phyloP scores from a whole-genome alignment of 164 flowering plant genomes.

The Vitis rotundifolia region DNA sequence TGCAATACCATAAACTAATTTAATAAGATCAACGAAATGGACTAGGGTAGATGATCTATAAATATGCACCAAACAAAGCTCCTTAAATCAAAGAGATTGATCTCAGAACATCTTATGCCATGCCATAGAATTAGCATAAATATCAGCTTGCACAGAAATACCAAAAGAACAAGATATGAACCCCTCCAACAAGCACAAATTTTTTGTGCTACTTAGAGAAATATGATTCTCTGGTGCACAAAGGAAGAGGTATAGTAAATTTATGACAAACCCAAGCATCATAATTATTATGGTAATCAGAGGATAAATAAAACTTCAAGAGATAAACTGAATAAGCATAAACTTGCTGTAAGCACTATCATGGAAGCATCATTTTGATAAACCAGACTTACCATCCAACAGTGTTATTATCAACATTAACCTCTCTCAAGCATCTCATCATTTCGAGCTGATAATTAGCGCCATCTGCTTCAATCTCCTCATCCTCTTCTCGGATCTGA shows the following conservation, averaged over 20 bases:
- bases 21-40: too few relatives aligned
- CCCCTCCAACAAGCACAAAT: not conserved
- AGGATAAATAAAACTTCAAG: not conserved
- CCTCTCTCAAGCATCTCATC: slow-evolving; percentile 99
- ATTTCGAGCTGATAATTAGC: slow-evolving; percentile 99
- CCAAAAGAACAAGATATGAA: too few relatives aligned
- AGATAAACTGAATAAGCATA: not conserved
- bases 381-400: slow-evolving; percentile 67
- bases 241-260: not conserved
- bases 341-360: not conserved
- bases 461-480: slow-evolving; percentile 98
- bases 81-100: too few relatives aligned
- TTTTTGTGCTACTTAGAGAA: not conserved
- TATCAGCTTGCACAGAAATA: too few relatives aligned
- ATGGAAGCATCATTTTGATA: too few relatives aligned
- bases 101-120: too few relatives aligned
- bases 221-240: not conserved
- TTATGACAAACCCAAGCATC: not conserved
- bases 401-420: slow-evolving; percentile 97
- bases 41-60: too few relatives aligned
- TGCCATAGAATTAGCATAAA: too few relatives aligned
- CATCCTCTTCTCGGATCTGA: slow-evolving; percentile 88
- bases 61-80: too few relatives aligned
- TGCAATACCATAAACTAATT: too few relatives aligned
- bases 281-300: not conserved